Evolutionary conservation across 2,329 filamentous ascomycete species (phyloP), one percentile per base, ranked within the genome.

Genomic region (Hypoxylon sp.): DNA sequence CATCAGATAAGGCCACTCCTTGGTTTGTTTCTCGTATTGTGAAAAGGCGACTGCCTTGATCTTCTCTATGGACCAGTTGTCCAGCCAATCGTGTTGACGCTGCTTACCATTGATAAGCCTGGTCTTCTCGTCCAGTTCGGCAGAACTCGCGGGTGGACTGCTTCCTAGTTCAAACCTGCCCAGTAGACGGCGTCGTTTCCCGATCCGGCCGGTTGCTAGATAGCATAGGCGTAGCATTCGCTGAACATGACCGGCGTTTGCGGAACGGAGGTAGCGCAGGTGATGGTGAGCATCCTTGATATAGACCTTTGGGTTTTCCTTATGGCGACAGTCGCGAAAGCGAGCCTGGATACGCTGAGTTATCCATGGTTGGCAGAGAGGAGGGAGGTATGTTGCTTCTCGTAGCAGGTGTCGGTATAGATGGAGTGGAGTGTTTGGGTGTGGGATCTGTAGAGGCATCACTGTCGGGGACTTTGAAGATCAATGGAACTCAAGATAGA

Each of bases 371-470:
- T 83, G 84, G 65, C 85, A 86, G 42, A 84, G 77, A 2, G 82
- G 81, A 1, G 88, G 88, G 2, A 91, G 84, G 74, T 91, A 91
- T 30, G 86, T 85, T 42, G 83, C 81, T 79, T 90, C 88, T 66
- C 89, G 87, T 37, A 91, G 85, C 22, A 91, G 80, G 64, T 87
- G 83, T 62, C 89, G 85, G 77, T 89, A 91, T 51, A 89, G 77
- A 72, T 85, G 83, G 13, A 84, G 73, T 3, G 81, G 69, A 0
- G 72, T 75, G 8, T 61, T 69, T 10, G 80, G 79, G 42, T 77
- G 73, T 17, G 77, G 77, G 22, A 83, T 78, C 56, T 77, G 79
- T 25, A 78, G 76, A 55, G 77, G 77, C 78, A 81, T 81, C 22
- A 22, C 64, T 56, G 14, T 11, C 7, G 8, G 10, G 40, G 5